Evolutionary conservation across 495 filamentous ascomycete species (phyloP).

Genomic region (Aspergillus cavernicola): DNA sequence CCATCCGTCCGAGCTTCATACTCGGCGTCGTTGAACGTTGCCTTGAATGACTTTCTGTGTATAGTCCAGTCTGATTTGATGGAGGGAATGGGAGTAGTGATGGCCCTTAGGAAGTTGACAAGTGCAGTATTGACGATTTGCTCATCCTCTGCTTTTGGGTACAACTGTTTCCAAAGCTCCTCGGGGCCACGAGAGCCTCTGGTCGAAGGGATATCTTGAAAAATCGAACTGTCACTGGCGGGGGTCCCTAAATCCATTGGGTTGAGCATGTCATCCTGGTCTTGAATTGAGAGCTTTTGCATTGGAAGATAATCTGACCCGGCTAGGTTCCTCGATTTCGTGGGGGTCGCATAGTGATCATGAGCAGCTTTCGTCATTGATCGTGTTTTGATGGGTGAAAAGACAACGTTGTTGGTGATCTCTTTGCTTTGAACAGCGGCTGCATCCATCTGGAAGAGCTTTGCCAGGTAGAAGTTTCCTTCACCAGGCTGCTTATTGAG

Average conservation of each 20-base stretch:
- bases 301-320: background rate
- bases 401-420: too few relatives aligned
- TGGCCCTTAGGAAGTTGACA: slow-evolving; percentile 5
- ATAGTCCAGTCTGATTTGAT: background rate
- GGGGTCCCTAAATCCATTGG: too few relatives aligned
- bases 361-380: too few relatives aligned
- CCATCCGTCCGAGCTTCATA: slow-evolving; percentile 13
- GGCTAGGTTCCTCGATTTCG: background rate
- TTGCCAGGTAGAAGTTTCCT: too few relatives aligned
- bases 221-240: too few relatives aligned
- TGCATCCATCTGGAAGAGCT: too few relatives aligned
- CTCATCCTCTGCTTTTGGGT: slow-evolving; percentile 22
- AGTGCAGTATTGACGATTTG: slow-evolving; percentile 15
- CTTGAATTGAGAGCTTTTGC: background rate
- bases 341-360: background rate
- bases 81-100: background rate
- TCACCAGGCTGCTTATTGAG: too few relatives aligned
- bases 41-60: slow-evolving; percentile 1
- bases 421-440: too few relatives aligned
- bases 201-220: too few relatives aligned
- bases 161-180: background rate
- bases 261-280: too few relatives aligned
- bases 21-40: background rate
- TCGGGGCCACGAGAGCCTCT: background rate
- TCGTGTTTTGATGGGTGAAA: too few relatives aligned